These are phyloP conservation scores for Wickerhamiella brachini DNA, from an alignment of 805 yeast species.

Conservation along the genomic window DNA sequence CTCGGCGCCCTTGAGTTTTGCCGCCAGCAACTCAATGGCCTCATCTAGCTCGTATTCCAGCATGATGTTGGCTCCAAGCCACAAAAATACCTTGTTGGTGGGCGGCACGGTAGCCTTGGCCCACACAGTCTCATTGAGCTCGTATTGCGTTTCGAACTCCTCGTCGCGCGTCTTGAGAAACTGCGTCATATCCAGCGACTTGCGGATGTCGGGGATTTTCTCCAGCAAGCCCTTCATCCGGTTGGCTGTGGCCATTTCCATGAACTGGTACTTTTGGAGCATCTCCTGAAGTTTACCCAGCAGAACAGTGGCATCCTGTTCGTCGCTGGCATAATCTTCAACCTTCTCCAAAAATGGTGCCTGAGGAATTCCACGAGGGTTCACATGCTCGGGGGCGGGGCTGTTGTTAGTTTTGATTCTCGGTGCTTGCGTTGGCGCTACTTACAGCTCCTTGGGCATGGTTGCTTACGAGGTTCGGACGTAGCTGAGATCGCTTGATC, in stretches of 20 bases:
- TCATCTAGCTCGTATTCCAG: conserved; percentile 84
- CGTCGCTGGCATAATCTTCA: conserved; percentile 53
- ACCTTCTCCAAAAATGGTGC: conserved; percentile 88
- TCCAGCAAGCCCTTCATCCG: conserved; percentile 33
- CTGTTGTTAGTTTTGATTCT: neutral
- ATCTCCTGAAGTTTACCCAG: conserved; percentile 74
- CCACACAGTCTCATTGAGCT: conserved; percentile 82
- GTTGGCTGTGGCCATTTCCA: conserved; percentile 29
- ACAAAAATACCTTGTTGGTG: conserved; percentile 56
- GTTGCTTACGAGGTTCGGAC: neutral
- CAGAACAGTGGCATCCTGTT: conserved; percentile 55
- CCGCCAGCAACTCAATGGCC: conserved; percentile 56
- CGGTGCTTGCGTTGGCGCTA: neutral
- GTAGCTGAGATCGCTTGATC: no score
- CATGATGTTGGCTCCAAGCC: conserved; percentile 99
- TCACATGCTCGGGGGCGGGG: conserved; percentile 27
- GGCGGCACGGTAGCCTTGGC: conserved; percentile 65
- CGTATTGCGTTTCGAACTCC: conserved; percentile 63
- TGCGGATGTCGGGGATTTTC: conserved; percentile 85
- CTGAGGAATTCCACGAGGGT: conserved; percentile 92
- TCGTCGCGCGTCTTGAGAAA: conserved; percentile 39
- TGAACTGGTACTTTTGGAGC: conserved; percentile 37
- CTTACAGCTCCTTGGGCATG: conserved; percentile 1
- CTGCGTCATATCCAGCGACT: conserved; percentile 62
- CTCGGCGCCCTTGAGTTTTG: conserved; percentile 50